Evolutionary conservation across 2,329 filamentous ascomycete genomes (phyloP).

Genomic region (Sarocladium brachiariae): DNA sequence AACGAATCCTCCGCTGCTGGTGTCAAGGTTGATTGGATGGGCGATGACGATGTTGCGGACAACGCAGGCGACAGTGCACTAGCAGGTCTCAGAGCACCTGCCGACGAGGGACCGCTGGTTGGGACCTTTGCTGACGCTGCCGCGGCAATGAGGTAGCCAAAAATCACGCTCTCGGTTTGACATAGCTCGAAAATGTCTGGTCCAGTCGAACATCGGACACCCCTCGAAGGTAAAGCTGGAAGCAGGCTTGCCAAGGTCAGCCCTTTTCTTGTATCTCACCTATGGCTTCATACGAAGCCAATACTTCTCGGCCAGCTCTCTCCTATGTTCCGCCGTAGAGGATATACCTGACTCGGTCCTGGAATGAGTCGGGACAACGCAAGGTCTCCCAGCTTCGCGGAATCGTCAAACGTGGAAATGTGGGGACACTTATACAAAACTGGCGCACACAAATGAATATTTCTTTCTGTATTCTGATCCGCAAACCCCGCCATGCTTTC

Average conservation of each 20-base stretch:
- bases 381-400: neutral
- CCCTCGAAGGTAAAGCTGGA: no score
- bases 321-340: neutral
- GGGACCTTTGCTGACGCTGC: slow-evolving; percentile 56
- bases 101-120: slow-evolving; percentile 38
- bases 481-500: neutral
- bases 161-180: neutral
- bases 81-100: slow-evolving; percentile 18
- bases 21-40: slow-evolving; percentile 49
- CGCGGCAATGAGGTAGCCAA: slow-evolving; percentile 36
- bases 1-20: slow-evolving; percentile 29
- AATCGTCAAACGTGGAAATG: neutral
- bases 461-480: neutral
- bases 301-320: neutral
- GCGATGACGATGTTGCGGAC: slow-evolving; percentile 43
- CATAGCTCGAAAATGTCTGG: no score
- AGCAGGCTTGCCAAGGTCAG: no score
- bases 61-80: slow-evolving; percentile 29
- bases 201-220: no score
- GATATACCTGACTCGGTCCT: no score
- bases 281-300: neutral
- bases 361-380: no score
- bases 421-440: slow-evolving; percentile 1
- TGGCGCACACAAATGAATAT: slow-evolving; percentile 2
- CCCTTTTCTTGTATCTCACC: neutral